phyloP scores from a whole-genome alignment of 805 yeast genomes.

The Blastobotrys americana region DNA sequence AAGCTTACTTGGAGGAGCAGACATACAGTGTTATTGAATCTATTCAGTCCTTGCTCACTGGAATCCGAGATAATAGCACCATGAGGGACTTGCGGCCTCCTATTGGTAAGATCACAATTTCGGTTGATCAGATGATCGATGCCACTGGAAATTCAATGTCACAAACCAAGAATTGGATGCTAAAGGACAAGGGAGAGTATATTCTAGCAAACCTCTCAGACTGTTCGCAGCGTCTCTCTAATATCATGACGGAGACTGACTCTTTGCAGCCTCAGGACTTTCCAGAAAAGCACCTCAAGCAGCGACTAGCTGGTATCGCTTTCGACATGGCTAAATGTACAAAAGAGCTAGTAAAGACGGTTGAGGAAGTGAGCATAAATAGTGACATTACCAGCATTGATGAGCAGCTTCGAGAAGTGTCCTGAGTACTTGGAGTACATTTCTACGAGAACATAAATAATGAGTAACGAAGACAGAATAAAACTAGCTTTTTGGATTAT shows the following conservation, averaged over 20 bases:
- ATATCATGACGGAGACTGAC: constrained; percentile 45
- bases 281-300: constrained; percentile 86
- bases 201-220: constrained; percentile 81
- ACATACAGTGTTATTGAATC: constrained; percentile 87
- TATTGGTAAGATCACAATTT: constrained; percentile 67
- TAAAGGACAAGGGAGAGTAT: constrained; percentile 87
- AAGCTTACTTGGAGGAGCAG: constrained; percentile 84
- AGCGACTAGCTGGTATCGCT: constrained; percentile 90
- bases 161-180: constrained; percentile 75
- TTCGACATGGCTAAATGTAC: constrained; percentile 96
- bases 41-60: constrained; percentile 66
- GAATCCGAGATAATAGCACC: constrained; percentile 48
- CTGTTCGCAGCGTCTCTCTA: constrained; percentile 76
- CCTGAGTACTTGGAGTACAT: too few relatives aligned
- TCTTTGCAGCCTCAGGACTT: constrained; percentile 35
- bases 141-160: constrained; percentile 84
- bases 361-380: constrained; percentile 85
- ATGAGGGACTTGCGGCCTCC: constrained; percentile 66
- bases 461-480: too few relatives aligned
- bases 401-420: constrained; percentile 37
- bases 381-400: constrained; percentile 80
- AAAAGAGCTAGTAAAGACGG: constrained; percentile 90
- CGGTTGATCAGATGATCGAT: constrained; percentile 79
- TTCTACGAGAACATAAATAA: too few relatives aligned
- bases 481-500: too few relatives aligned